Evolutionary conservation across 2,329 filamentous ascomycete species (phyloP).

Genomic region (Alternaria tenuissima): DNA sequence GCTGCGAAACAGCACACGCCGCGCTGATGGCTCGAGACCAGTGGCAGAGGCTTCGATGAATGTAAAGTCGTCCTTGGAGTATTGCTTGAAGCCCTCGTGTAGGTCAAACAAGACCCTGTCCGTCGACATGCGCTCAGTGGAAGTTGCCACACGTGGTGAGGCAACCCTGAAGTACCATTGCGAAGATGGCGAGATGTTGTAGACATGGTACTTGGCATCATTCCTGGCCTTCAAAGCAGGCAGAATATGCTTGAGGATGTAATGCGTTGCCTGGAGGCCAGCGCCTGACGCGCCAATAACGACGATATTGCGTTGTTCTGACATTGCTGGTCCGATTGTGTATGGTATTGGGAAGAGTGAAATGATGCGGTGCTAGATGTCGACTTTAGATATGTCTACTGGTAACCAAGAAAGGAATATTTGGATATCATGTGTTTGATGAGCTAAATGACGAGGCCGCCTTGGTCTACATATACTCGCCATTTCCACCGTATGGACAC

Average conservation of each 20-base stretch:
- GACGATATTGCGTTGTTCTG: conserved; percentile 47
- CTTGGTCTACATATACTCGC: conserved; percentile 9
- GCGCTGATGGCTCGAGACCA: conserved; percentile 53
- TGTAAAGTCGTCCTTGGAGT: conserved; percentile 57
- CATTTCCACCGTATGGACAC: neutral
- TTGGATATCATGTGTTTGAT: neutral
- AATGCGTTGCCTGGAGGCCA: conserved; percentile 45
- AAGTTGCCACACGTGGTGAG: conserved; percentile 62
- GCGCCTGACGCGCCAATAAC: conserved; percentile 44
- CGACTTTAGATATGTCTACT: neutral
- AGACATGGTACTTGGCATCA: conserved; percentile 58
- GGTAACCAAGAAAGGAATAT: neutral
- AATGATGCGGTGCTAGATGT: neutral
- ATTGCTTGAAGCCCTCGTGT: conserved; percentile 59
- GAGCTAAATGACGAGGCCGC: neutral
- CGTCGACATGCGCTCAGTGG: conserved; percentile 56
- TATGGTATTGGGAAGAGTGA: neutral
- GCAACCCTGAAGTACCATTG: conserved; percentile 64
- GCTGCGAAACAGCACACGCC: conserved; percentile 56
- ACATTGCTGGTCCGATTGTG: conserved; percentile 26
- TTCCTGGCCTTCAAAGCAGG: conserved; percentile 42
- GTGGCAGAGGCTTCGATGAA: conserved; percentile 62
- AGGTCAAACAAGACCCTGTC: conserved; percentile 62
- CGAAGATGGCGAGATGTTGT: conserved; percentile 62
- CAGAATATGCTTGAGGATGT: conserved; percentile 48